A percentile compares a stretch with the other conserved stretches of the same genome.
Evolutionary conservation across 305 asterid genomes (phyloP).

Genomic region (Salvia sclarea): DNA sequence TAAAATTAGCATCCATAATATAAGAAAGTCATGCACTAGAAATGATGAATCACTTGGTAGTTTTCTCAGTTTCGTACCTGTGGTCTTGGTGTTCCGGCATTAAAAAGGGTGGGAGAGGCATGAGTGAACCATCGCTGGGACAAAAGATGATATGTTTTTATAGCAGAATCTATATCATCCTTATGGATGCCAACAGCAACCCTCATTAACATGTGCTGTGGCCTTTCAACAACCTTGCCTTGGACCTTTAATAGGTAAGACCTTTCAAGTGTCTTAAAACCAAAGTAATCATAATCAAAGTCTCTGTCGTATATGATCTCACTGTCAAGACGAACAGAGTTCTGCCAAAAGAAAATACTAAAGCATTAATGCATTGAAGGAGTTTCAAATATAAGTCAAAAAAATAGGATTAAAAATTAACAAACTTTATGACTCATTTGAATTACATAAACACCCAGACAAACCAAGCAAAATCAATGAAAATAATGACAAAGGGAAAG

Average conservation of each 20-base stretch:
- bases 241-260: slow-evolving; percentile 79
- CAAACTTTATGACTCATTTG: not conserved
- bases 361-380: not conserved
- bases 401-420: not conserved
- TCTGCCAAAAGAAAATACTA: slow-evolving; percentile 44
- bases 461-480: not conserved
- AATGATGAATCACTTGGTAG: not conserved
- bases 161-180: slow-evolving; percentile 73
- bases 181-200: slow-evolving; percentile 94
- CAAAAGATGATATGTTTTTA: slow-evolving; percentile 81
- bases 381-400: not conserved
- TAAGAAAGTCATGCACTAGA: too few relatives aligned
- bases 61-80: slow-evolving; percentile 50
- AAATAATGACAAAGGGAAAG: not conserved
- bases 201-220: slow-evolving; percentile 98
- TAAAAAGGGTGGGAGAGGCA: slow-evolving; percentile 96
- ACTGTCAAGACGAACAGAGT: slow-evolving; percentile 81
- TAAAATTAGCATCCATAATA: not conserved
- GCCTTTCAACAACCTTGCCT: slow-evolving; percentile 92
- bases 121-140: slow-evolving; percentile 98
- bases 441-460: not conserved
- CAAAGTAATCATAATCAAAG: slow-evolving; percentile 92
- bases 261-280: slow-evolving; percentile 95
- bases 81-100: slow-evolving; percentile 97
- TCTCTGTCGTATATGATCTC: slow-evolving; percentile 96